A percentile compares a stretch with the other conserved stretches of the same genome.
These are phyloP conservation scores for Solanum hybrid DNA, from an alignment of 305 asterid genomes.

Conservation along the genomic window DNA sequence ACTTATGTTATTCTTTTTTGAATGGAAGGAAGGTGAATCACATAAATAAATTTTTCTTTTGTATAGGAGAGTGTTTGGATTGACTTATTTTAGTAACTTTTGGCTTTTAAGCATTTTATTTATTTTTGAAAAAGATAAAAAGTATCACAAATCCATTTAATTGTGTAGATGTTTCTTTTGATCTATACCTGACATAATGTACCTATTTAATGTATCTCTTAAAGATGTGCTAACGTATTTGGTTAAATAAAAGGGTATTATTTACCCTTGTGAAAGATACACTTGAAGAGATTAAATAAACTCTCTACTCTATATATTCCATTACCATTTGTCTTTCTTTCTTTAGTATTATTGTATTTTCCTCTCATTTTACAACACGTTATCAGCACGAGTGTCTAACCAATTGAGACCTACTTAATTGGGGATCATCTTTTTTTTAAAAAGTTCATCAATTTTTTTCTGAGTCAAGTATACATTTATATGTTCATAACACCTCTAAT, in stretches of 20 bases:
- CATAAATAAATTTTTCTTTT: no score
- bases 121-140: background rate
- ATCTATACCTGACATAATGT: background rate
- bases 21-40: background rate
- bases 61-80: no score
- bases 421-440: no score
- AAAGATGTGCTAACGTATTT: no score
- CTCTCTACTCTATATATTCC: background rate
- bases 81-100: background rate
- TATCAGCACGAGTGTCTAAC: background rate
- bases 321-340: background rate
- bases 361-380: no score
- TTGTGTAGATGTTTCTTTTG: background rate
- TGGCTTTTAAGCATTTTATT: background rate
- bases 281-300: background rate
- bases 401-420: background rate
- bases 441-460: background rate
- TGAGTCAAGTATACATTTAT: background rate
- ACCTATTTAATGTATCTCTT: background rate
- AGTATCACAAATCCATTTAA: background rate
- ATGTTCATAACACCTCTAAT: background rate
- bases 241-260: background rate
- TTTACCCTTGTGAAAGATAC: background rate
- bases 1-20: background rate
- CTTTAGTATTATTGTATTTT: background rate